phyloP scores from a whole-genome alignment of 495 filamentous ascomycete genomes.

The Sporormia fimetaria region DNA sequence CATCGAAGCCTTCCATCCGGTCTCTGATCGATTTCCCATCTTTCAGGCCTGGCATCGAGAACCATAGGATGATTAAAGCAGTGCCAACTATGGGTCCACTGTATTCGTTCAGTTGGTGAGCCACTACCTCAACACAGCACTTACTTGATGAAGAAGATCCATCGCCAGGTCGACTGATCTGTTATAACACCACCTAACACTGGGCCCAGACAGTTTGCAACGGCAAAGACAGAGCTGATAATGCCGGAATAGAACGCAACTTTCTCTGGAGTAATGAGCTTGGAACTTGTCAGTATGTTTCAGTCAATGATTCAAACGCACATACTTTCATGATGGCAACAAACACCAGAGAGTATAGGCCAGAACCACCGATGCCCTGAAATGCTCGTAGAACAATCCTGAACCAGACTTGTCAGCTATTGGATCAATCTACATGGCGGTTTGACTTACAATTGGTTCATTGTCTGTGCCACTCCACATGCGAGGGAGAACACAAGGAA shows the following conservation, averaged over 20 bases:
- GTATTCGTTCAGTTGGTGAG: not conserved
- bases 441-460: slow-evolving; percentile 20
- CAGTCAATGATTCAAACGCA: too few relatives aligned
- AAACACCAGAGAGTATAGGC: slow-evolving; percentile 21
- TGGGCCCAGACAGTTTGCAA: slow-evolving; percentile 36
- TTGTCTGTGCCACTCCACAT: slow-evolving; percentile 13
- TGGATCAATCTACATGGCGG: not conserved
- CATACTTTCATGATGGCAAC: slow-evolving; percentile 22
- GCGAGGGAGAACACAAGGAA: slow-evolving; percentile 22
- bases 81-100: slow-evolving; percentile 19
- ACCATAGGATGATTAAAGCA: slow-evolving; percentile 7
- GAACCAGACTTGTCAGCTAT: not conserved
- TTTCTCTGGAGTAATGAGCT: slow-evolving; percentile 15
- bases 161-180: slow-evolving; percentile 22
- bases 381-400: slow-evolving; percentile 23
- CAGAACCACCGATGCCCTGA: slow-evolving; percentile 23
- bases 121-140: not conserved
- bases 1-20: slow-evolving; percentile 17
- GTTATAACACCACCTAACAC: slow-evolving; percentile 38
- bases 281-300: too few relatives aligned
- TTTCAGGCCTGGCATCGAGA: slow-evolving; percentile 11
- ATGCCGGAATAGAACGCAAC: slow-evolving; percentile 38
- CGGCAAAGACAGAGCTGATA: slow-evolving; percentile 38
- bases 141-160: slow-evolving; percentile 29
- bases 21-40: slow-evolving; percentile 14